Conservation (phyloP, 495 filamentous ascomycete species). For the Hapsidospora chrysogenum region DNA sequence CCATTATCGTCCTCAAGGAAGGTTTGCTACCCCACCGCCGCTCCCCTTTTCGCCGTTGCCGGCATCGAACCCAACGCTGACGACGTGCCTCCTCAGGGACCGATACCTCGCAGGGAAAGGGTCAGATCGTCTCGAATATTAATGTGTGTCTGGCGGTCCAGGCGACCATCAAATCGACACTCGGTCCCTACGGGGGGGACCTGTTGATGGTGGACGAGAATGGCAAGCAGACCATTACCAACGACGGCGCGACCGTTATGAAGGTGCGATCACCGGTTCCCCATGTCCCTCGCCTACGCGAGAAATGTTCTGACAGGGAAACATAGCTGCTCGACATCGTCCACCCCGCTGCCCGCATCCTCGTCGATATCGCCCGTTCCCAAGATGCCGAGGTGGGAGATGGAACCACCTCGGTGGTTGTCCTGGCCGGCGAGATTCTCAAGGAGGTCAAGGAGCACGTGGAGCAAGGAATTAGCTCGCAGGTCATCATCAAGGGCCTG, state of each 20-base stretch:
- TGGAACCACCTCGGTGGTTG: constrained; percentile 72
- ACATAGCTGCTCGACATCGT: constrained; percentile 87
- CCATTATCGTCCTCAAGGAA: constrained; percentile 96
- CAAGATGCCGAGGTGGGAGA: constrained; percentile 99
- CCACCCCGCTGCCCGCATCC: constrained; percentile 91
- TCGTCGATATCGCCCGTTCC: constrained; percentile 94
- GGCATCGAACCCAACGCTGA: constrained; percentile 9
- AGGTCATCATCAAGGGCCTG: constrained; percentile 92
- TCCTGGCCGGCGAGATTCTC: constrained; percentile 87
- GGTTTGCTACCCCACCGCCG: constrained; percentile 35
- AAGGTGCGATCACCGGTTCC: constrained; percentile 41
- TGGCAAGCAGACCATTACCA: constrained; percentile 92
- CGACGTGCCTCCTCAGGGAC: constrained; percentile 44
- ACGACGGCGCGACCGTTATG: constrained; percentile 98
- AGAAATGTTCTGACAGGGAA: not conserved
- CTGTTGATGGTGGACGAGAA: constrained; percentile 89
- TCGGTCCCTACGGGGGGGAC: constrained; percentile 97
- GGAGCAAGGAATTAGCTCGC: constrained; percentile 91
- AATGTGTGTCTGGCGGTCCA: constrained; percentile 98
- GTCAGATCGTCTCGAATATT: constrained; percentile 96
- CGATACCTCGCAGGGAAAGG: constrained; percentile 91
- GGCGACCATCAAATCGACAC: constrained; percentile 80
- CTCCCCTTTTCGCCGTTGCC: constrained; percentile 1
- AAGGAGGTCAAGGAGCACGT: constrained; percentile 92
- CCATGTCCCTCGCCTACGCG: not conserved